These are phyloP conservation scores for Ceratocystis variospora DNA, from an alignment of 2,329 filamentous ascomycete genomes.

Conservation along the genomic window DNA sequence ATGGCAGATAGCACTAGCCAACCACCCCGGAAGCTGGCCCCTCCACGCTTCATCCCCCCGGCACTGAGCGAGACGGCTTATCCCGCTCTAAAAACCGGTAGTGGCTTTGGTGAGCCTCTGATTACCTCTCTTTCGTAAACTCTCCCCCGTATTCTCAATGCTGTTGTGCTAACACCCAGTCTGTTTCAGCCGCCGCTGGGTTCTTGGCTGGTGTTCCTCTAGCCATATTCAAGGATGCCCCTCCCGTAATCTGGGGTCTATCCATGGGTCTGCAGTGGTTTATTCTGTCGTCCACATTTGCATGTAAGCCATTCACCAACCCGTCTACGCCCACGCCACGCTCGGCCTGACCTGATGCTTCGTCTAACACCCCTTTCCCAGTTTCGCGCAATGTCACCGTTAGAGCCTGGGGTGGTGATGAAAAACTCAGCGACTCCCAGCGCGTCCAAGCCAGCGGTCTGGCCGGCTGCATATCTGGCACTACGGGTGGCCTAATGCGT, in stretches of 20 bases:
- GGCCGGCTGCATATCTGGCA: conserved; percentile 55
- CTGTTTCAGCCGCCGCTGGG: conserved; percentile 38
- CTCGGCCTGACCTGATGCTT: background rate
- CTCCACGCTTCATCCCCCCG: conserved; percentile 17
- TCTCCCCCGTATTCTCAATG: background rate
- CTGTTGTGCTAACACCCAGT: background rate
- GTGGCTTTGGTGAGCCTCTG: conserved; percentile 10
- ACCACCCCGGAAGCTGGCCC: conserved; percentile 4
- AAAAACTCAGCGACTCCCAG: conserved; percentile 42
- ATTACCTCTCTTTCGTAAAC: background rate
- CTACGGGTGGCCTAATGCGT: conserved; percentile 44
- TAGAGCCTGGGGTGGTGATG: conserved; percentile 36
- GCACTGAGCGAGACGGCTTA: conserved; percentile 11
- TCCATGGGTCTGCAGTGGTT: conserved; percentile 71
- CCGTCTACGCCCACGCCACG: no score
- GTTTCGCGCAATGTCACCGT: conserved; percentile 37
- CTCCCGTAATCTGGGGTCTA: conserved; percentile 56
- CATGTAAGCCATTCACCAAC: conserved; percentile 36
- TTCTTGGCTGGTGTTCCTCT: conserved; percentile 51
- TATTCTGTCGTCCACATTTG: conserved; percentile 33
- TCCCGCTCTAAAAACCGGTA: conserved; percentile 14
- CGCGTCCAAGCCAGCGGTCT: conserved; percentile 53
- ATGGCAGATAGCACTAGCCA: conserved; percentile 9
- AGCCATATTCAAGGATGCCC: conserved; percentile 56
- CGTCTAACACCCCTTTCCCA: conserved; percentile 24